Evolutionary conservation across 169 alveolate genomes (phyloP), one percentile per base, ranked within the genome.

Genomic region (Eimeria acervulina): DNA sequence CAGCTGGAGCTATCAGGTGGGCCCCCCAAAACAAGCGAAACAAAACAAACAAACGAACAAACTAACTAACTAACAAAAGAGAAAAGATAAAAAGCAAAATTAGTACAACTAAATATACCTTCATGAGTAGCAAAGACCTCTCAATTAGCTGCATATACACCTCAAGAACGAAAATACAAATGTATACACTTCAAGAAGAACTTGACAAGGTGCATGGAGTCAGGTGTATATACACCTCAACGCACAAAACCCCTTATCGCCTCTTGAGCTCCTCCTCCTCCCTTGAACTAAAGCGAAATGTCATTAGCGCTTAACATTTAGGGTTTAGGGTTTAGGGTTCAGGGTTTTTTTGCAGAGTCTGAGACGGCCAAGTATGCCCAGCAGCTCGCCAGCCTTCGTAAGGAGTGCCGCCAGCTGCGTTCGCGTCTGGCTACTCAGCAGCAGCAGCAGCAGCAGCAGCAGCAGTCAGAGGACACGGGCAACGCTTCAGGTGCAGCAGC

Each of bases 321-420:
- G 66, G 66, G 66, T 55, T 55, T 55, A 55, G 66, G 66, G 28
- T 85, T n/a, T 68, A 59, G 94, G 36, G 40, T 55, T 33, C 33
- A 68, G 44, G 42, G 33, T 40, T 44, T 36, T 19, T 85, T 26
- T 21, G n/a, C 93, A 88, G 95, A 88, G 70, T 40, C 59, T 33
- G 95, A 66, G 42, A 47, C 85, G 21, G 83, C 95, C 15, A 66
- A 68, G 70, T 74, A 88, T 70, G 74, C 95, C 28, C 83, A 47
- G 36, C 55, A 61, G 95, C 59, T 88, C 19, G 85, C 76, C 28
- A 74, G 85, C 47, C 85, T 40, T n/a, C 85, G 59, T 26, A 74
- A 40, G 59, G 85, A 40, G 33, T 40, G 59, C 85, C 47, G 85
- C 8, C 85, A 36, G 85, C 85, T 74, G n/a, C 47, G 85, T 12